A percentile compares a stretch with the other conserved stretches of the same genome.
These are phyloP conservation scores for Venturiaceae sp. DNA, from an alignment of 2,329 filamentous ascomycete genomes.

Conservation along the genomic window DNA sequence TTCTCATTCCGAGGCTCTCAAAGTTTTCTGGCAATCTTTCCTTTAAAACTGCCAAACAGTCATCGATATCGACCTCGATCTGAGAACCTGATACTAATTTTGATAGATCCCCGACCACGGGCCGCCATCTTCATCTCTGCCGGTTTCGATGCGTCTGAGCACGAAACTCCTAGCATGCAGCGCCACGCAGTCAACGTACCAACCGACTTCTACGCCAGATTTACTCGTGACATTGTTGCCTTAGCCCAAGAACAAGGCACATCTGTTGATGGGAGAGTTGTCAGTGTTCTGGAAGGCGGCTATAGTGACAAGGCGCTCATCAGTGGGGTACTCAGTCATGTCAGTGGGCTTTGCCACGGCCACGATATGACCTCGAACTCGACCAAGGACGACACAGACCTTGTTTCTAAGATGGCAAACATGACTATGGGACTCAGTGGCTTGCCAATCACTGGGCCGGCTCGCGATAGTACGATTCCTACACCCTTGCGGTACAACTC, in stretches of 20 bases:
- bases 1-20: too few species aligned
- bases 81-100: conserved; percentile 35
- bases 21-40: too few species aligned
- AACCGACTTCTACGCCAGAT: conserved; percentile 88
- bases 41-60: too few species aligned
- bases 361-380: conserved; percentile 18
- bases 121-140: conserved; percentile 91
- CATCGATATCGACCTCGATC: too few species aligned
- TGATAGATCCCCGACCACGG: conserved; percentile 58
- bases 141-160: conserved; percentile 94
- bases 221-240: conserved; percentile 75
- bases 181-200: conserved; percentile 92
- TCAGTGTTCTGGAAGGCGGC: conserved; percentile 91
- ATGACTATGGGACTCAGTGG: conserved; percentile 17
- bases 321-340: conserved; percentile 81
- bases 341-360: conserved; percentile 68
- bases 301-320: conserved; percentile 88
- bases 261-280: conserved; percentile 69
- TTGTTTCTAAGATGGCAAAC: conserved; percentile 50
- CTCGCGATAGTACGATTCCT: neutral
- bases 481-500: conserved; percentile 7
- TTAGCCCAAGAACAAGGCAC: conserved; percentile 73
- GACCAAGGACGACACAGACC: conserved; percentile 29
- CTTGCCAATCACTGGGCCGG: neutral
- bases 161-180: conserved; percentile 89